These are phyloP conservation scores for Malassezia nana DNA, from an alignment of 1,284 basidiomycete species.

Conservation along the genomic window DNA sequence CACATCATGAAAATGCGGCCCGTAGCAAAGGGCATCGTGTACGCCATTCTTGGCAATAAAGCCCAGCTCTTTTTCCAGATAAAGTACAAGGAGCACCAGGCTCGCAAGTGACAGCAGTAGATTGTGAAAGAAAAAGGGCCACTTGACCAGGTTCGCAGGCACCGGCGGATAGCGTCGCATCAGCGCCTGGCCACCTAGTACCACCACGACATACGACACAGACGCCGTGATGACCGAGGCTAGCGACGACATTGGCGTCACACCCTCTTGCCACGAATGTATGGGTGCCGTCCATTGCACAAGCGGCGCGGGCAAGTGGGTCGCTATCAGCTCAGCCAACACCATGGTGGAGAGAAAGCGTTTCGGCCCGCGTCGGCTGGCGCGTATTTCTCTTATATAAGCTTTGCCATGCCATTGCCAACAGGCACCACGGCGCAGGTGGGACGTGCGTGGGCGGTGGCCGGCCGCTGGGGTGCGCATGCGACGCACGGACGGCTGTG, in stretches of 20 bases:
- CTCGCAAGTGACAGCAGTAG: slow-evolving; percentile 74
- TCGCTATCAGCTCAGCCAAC: slow-evolving; percentile 1
- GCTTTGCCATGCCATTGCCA: not conserved
- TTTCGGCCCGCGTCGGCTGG: not conserved
- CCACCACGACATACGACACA: slow-evolving; percentile 69
- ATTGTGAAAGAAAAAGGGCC: slow-evolving; percentile 86
- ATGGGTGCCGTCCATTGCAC: slow-evolving; percentile 21
- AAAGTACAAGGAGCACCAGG: slow-evolving; percentile 66
- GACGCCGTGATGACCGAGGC: slow-evolving; percentile 52
- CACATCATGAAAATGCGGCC: not conserved
- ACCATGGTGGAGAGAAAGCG: slow-evolving; percentile 1
- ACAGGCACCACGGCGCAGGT: not conserved
- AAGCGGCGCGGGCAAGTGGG: not conserved
- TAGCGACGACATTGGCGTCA: slow-evolving; percentile 39
- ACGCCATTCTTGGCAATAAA: slow-evolving; percentile 28
- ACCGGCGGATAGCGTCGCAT: slow-evolving; percentile 61
- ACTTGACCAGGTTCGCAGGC: slow-evolving; percentile 54
- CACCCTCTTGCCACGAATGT: slow-evolving; percentile 25
- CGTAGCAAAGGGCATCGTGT: slow-evolving; percentile 61
- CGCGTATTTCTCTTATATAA: not conserved
- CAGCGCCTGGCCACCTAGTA: slow-evolving; percentile 73
- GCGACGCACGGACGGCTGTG: not conserved
- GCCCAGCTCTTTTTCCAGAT: slow-evolving; percentile 60
- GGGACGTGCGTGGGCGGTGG: not conserved
- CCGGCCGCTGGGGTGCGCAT: not conserved